These are phyloP conservation scores for Torulaspora delbrueckii DNA, from an alignment of 805 yeast species.

Conservation along the genomic window DNA sequence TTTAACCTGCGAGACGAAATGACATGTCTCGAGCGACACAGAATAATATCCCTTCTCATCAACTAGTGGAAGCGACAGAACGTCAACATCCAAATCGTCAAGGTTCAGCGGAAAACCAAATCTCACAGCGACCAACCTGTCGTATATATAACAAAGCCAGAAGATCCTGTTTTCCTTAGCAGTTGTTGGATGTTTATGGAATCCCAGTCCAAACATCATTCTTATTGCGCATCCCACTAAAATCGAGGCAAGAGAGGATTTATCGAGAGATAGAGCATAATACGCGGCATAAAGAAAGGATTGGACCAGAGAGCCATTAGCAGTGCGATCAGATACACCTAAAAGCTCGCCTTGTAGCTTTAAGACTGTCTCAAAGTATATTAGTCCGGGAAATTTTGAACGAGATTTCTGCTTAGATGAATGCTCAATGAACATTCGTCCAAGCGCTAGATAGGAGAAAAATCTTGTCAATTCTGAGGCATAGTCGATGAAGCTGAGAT, in stretches of 20 bases:
- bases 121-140: conserved; percentile 18
- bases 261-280: conserved; percentile 19
- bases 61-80: conserved; percentile 12
- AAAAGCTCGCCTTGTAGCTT: conserved; percentile 12
- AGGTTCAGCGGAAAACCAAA: conserved; percentile 20
- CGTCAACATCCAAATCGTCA: conserved; percentile 17
- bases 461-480: conserved; percentile 17
- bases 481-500: conserved; percentile 4
- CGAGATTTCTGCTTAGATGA: conserved; percentile 4
- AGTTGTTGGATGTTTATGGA: conserved; percentile 11
- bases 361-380: conserved; percentile 15
- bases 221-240: conserved; percentile 19
- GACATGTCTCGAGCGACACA: conserved; percentile 12
- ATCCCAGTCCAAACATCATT: conserved; percentile 14
- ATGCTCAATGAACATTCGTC: conserved; percentile 16
- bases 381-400: conserved; percentile 13
- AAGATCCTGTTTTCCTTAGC: conserved; percentile 15
- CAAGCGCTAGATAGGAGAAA: conserved; percentile 16
- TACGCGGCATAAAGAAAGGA: conserved; percentile 18
- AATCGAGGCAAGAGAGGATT: conserved; percentile 15
- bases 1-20: conserved; percentile 18
- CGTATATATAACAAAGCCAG: conserved; percentile 23
- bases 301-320: conserved; percentile 14
- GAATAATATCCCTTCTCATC: conserved; percentile 1
- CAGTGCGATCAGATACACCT: conserved; percentile 13